Evolutionary conservation across 2,329 filamentous ascomycete species (phyloP).

Genomic region (Alternaria rosae): DNA sequence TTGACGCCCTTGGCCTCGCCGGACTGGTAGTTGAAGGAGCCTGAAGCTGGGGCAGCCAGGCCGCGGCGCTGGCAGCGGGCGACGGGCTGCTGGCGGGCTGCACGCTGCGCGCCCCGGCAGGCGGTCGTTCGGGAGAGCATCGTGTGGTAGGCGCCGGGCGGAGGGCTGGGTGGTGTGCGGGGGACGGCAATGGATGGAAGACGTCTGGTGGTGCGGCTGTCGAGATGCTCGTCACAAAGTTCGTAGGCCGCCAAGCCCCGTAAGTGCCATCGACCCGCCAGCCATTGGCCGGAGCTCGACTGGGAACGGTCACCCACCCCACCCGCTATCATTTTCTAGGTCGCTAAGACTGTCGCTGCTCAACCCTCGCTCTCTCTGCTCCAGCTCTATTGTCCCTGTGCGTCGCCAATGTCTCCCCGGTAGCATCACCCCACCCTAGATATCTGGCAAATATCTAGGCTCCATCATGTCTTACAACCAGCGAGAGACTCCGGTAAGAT

Average conservation of each 20-base stretch:
- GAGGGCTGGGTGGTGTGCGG: slow-evolving; percentile 57
- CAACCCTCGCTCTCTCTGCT: not conserved
- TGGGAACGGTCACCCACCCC: slow-evolving; percentile 16
- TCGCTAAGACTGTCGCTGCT: slow-evolving; percentile 1
- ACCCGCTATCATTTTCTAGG: slow-evolving; percentile 13
- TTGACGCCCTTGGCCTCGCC: slow-evolving; percentile 88
- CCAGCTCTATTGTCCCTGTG: not conserved
- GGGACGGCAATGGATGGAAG: slow-evolving; percentile 57
- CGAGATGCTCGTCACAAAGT: slow-evolving; percentile 19
- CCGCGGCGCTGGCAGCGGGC: slow-evolving; percentile 64
- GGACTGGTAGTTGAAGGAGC: slow-evolving; percentile 85
- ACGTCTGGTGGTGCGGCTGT: slow-evolving; percentile 22
- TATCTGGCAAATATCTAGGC: slow-evolving; percentile 48
- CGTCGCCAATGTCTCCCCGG: slow-evolving; percentile 42
- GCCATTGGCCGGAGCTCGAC: slow-evolving; percentile 16
- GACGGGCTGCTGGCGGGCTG: slow-evolving; percentile 66
- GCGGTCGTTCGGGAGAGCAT: slow-evolving; percentile 74
- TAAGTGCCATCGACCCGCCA: slow-evolving; percentile 13
- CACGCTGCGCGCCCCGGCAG: slow-evolving; percentile 69
- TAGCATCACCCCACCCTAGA: slow-evolving; percentile 38
- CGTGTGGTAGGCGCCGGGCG: slow-evolving; percentile 50
- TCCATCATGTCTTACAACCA: slow-evolving; percentile 45
- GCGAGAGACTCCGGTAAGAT: slow-evolving; percentile 48
- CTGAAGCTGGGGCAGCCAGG: slow-evolving; percentile 72
- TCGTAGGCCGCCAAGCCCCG: slow-evolving; percentile 17